phyloP scores from a whole-genome alignment of 1,284 basidiomycete species.

The Boletus mariae region DNA sequence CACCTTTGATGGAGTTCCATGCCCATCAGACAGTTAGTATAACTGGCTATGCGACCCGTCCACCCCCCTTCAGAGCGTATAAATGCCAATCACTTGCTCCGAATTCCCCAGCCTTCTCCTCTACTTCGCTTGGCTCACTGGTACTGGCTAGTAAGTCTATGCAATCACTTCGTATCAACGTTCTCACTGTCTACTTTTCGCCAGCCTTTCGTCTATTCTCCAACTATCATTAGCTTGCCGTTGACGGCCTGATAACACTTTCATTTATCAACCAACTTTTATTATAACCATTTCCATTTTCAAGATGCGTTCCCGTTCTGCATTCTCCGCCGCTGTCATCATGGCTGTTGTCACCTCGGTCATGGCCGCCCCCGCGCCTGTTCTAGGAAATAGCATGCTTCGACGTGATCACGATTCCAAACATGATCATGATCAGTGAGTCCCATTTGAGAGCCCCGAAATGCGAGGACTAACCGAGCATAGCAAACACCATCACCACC shows the following conservation, averaged over 20 bases:
- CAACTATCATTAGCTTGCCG: conserved; percentile 5
- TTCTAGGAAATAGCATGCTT: neutral
- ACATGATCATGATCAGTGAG: no score
- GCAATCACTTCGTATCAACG: neutral
- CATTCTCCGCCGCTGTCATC: conserved; percentile 5
- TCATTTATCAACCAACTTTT: neutral
- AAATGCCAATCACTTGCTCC: no score
- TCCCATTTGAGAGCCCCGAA: no score
- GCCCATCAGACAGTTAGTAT: no score
- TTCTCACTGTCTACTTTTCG: neutral
- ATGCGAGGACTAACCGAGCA: no score
- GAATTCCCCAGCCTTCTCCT: neutral
- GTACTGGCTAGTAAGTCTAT: neutral
- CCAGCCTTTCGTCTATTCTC: conserved; percentile 4
- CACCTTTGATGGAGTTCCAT: no score
- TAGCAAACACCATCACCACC: no score
- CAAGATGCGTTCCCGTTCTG: conserved; percentile 7
- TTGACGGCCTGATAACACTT: conserved; percentile 10
- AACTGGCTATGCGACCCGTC: no score
- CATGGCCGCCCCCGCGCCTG: conserved; percentile 7
- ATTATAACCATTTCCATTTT: neutral
- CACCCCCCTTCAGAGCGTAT: no score
- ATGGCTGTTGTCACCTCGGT: conserved; percentile 4
- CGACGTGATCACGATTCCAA: no score
- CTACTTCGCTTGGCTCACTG: neutral